Conservation (phyloP, 805 yeast genomes). For the Yamadazyma laniorum region DNA sequence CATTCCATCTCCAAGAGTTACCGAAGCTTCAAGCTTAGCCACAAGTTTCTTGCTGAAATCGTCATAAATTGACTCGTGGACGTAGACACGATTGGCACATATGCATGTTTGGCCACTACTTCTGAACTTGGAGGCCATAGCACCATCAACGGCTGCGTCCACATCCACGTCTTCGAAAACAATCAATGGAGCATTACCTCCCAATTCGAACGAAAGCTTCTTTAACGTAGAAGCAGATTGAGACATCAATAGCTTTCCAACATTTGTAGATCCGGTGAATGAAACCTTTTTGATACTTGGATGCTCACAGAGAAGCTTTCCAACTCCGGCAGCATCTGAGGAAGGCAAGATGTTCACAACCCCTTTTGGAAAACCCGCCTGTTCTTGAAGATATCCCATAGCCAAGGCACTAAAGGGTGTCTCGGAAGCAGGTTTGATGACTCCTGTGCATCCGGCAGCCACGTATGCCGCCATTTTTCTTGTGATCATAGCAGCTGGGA, state of each 20-base stretch:
- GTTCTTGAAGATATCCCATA: slow-evolving; percentile 53
- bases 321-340: slow-evolving; percentile 45
- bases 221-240: slow-evolving; percentile 58
- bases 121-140: slow-evolving; percentile 56
- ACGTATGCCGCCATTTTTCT: slow-evolving; percentile 73
- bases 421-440: slow-evolving; percentile 73
- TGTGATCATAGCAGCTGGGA: slow-evolving; percentile 77
- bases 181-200: slow-evolving; percentile 67
- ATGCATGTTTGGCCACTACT: slow-evolving; percentile 67
- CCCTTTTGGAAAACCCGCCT: slow-evolving; percentile 74
- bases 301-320: slow-evolving; percentile 49
- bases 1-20: slow-evolving; percentile 63
- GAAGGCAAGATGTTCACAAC: slow-evolving; percentile 64
- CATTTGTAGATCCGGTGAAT: slow-evolving; percentile 64
- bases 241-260: slow-evolving; percentile 58
- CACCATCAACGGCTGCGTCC: slow-evolving; percentile 52
- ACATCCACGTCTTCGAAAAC: slow-evolving; percentile 61
- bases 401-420: slow-evolving; percentile 77
- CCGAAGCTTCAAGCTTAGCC: slow-evolving; percentile 30
- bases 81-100: slow-evolving; percentile 59
- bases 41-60: slow-evolving; percentile 46
- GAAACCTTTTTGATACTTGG: slow-evolving; percentile 51
- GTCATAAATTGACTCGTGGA: slow-evolving; percentile 51
- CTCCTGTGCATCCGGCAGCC: slow-evolving; percentile 78
- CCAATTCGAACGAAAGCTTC: slow-evolving; percentile 61